phyloP scores from a whole-genome alignment of 2,329 filamentous ascomycete genomes.

The Metarhizium rileyi region DNA sequence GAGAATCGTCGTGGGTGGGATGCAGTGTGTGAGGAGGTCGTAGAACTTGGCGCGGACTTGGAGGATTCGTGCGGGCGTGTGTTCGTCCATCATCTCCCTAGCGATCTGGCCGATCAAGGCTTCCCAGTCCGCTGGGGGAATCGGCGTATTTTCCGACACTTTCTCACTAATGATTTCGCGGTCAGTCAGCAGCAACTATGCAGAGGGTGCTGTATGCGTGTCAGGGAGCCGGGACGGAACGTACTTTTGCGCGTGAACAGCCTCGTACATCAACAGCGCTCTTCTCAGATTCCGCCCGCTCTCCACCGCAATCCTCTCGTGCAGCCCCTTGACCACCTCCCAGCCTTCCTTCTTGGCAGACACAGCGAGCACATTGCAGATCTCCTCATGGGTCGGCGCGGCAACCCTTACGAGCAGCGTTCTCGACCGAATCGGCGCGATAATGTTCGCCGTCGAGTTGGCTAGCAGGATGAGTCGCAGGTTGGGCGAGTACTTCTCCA shows the following conservation, averaged over 20 bases:
- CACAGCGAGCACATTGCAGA: conserved; percentile 63
- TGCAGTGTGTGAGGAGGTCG: conserved; percentile 93
- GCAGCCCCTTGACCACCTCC: conserved; percentile 64
- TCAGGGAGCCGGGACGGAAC: too few relatives aligned
- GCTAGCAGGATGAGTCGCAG: conserved; percentile 83
- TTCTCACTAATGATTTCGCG: conserved; percentile 57
- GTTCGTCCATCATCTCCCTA: conserved; percentile 87
- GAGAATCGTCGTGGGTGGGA: conserved; percentile 86
- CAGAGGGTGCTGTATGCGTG: not conserved
- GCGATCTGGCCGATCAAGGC: conserved; percentile 81
- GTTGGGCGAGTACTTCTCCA: conserved; percentile 99
- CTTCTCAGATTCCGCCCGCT: conserved; percentile 84
- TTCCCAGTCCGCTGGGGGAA: conserved; percentile 96
- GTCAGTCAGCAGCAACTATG: not conserved
- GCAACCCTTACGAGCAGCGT: conserved; percentile 87
- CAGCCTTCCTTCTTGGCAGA: conserved; percentile 74
- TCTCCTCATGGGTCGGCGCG: conserved; percentile 77
- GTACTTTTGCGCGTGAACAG: conserved; percentile 94
- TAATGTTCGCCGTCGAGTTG: conserved; percentile 96
- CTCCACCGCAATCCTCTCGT: conserved; percentile 78
- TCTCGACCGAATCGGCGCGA: conserved; percentile 90
- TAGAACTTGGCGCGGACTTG: conserved; percentile 91
- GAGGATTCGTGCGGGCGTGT: conserved; percentile 80
- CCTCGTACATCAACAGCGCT: conserved; percentile 93
- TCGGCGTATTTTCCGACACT: conserved; percentile 75